Base-by-base conservation (phyloP, 2,329 filamentous ascomycete species). In the Cercospora nicotianae region DNA sequence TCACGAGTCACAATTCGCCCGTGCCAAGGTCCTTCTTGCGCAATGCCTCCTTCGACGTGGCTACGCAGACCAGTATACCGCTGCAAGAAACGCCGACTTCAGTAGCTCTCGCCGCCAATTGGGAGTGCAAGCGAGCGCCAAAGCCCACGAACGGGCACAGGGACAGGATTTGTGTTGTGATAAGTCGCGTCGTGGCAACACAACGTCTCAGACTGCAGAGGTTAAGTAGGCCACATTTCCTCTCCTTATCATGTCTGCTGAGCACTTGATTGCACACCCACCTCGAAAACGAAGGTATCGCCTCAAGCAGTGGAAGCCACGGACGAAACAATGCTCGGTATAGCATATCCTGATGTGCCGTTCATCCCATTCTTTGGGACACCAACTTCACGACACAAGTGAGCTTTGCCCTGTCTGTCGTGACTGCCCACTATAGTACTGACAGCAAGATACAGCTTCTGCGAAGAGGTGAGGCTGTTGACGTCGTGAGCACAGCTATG, bases 161-260 rank as follows among this genome's bases (percentile, higher is more conserved):
- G 53, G 26, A 31, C 53, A 18, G 26, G 53, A 16, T 58, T 31
- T 26, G 53, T 58, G 53, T 31, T 58, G 26, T 58, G 53, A 31
- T 58, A 30, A 30, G 53, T 58, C 53, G n/a, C 30, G 53, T n/a
- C 53, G 53, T 58, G 53, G 53, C 53, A 58, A 58, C 26, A 58
- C 53, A 20, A 31, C 30, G 53, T 58, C 26, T 28, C 53, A 58
- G 26, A 28, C 26, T 20, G n/a, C 8, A 58, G 53, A 31, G 23
- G 53, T 58, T 58, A 58, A 58, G 53, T 58, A 58, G 45, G 45
- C 45, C 45, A 51, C 9, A 51, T 51, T 23, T 13, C 20, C 45
- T 51, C 45, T 23, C 18, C 45, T 23, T 5, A 7, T 51, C 45
- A 13, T 8, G 36, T 39, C 5, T n/a, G 18, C 48, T 13, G 23